phyloP scores from a whole-genome alignment of 2,329 filamentous ascomycete species.

The Ophiostoma montium region DNA sequence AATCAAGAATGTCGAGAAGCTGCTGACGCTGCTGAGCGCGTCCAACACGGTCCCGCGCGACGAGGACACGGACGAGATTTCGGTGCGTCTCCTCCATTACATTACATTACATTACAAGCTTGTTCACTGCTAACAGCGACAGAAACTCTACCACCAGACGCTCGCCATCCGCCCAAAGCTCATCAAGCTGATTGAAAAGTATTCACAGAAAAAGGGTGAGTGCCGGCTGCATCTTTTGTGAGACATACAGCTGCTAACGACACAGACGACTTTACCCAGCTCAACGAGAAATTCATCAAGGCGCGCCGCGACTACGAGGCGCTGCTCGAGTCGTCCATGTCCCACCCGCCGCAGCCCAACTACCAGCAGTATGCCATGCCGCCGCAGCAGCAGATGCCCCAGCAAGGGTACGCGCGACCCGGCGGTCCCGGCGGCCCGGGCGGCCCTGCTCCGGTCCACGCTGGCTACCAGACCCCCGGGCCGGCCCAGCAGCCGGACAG shows the following conservation, averaged over 20 bases:
- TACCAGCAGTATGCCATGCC: constrained; percentile 56
- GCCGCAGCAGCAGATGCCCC: constrained; percentile 28
- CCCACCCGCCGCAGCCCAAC: constrained; percentile 65
- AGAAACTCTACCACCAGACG: constrained; percentile 81
- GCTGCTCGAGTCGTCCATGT: constrained; percentile 92
- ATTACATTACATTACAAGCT: background rate
- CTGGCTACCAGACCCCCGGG: constrained; percentile 26
- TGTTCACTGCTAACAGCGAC: constrained; percentile 1
- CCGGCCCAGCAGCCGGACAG: constrained; percentile 38
- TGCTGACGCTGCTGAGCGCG: constrained; percentile 82
- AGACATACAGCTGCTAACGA: background rate
- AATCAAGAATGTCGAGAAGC: constrained; percentile 50
- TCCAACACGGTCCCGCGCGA: constrained; percentile 66
- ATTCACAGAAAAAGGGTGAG: constrained; percentile 94
- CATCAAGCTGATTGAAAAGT: constrained; percentile 96
- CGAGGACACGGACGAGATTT: constrained; percentile 95
- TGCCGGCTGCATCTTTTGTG: constrained; percentile 8
- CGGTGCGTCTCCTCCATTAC: constrained; percentile 32
- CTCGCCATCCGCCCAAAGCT: constrained; percentile 89
- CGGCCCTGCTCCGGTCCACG: constrained; percentile 15
- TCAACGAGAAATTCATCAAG: constrained; percentile 99
- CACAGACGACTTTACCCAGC: constrained; percentile 87
- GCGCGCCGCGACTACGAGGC: constrained; percentile 92
- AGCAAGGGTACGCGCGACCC: constrained; percentile 31
- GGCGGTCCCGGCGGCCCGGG: constrained; percentile 16